A percentile compares a stretch with the other conserved stretches of the same genome.
phyloP scores from a whole-genome alignment of 768 basidiomycete genomes.

The Phanerochaete carnosa region DNA sequence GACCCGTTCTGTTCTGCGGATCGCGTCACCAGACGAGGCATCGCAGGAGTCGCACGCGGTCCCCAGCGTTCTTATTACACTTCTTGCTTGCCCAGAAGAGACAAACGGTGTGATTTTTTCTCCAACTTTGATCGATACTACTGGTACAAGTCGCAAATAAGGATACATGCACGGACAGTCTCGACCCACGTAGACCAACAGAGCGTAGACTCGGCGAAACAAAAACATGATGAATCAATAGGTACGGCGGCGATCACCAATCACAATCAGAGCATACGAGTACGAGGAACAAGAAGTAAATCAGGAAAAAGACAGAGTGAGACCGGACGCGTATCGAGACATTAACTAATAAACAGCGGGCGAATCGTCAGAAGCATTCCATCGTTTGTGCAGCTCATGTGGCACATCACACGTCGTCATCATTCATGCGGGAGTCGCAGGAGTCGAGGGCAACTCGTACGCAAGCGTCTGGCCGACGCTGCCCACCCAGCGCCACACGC shows the following conservation, averaged over 20 bases:
- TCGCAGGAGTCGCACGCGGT: not conserved
- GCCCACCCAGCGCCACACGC: conserved; percentile 94
- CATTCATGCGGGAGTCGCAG: not conserved
- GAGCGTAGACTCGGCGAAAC: not conserved
- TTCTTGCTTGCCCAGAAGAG: not conserved
- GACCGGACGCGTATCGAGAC: not conserved
- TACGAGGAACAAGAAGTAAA: not conserved
- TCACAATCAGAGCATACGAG: not conserved
- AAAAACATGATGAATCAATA: not conserved
- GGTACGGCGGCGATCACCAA: not conserved
- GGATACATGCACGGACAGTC: not conserved
- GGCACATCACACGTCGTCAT: not conserved
- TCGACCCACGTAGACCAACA: not conserved
- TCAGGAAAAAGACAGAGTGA: not conserved
- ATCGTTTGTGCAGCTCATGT: not conserved
- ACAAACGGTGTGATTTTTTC: not conserved
- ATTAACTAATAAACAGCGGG: not conserved
- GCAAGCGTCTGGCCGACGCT: conserved; percentile 25
- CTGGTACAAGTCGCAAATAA: not conserved
- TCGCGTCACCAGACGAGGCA: too few species aligned
- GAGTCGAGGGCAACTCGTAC: conserved; percentile 2
- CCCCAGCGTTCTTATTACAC: too few species aligned
- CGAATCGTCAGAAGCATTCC: not conserved
- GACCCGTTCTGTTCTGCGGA: too few species aligned
- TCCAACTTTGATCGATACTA: not conserved